Evolutionary conservation across 352 stramenopile genomes (phyloP).

Genomic region (Globisporangium polare): DNA sequence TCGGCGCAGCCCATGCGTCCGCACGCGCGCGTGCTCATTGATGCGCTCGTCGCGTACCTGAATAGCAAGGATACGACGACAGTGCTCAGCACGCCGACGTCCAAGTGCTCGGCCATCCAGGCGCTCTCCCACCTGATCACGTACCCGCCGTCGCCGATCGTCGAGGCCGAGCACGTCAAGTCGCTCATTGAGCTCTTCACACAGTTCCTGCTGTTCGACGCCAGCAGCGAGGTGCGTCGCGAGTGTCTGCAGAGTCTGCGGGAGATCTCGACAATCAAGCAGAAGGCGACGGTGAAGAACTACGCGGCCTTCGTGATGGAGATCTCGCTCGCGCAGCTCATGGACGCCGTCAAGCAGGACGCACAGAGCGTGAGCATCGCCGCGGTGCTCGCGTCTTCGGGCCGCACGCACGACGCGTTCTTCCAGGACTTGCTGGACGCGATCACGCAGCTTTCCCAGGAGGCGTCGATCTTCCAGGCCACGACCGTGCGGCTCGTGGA

Average conservation of each 20-base stretch:
- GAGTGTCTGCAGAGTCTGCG: constrained; percentile 68
- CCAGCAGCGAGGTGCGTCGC: constrained; percentile 53
- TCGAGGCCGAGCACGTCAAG: constrained; percentile 58
- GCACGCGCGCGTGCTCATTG: constrained; percentile 51
- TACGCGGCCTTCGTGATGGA: constrained; percentile 75
- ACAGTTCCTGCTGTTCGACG: constrained; percentile 59
- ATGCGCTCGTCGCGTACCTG: constrained; percentile 56
- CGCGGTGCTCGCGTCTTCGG: constrained; percentile 46
- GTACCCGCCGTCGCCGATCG: constrained; percentile 74
- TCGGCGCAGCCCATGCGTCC: constrained; percentile 71
- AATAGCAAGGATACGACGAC: constrained; percentile 24
- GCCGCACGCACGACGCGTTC: constrained; percentile 51
- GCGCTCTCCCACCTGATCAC: constrained; percentile 72
- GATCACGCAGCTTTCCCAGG: constrained; percentile 70
- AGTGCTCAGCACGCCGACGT: constrained; percentile 27
- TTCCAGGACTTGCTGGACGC: constrained; percentile 67
- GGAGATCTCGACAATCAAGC: constrained; percentile 64
- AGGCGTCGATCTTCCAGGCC: constrained; percentile 75
- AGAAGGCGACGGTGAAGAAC: constrained; percentile 41
- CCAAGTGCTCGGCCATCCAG: constrained; percentile 62
- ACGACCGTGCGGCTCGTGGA: constrained; percentile 74
- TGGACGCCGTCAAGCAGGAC: constrained; percentile 46
- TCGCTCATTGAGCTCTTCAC: constrained; percentile 75
- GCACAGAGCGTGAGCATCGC: constrained; percentile 20
- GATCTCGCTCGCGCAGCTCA: constrained; percentile 68